Percentiles rank a stretch among this genome's conserved stretches.
Evolutionary conservation across 148 eudicot species (phyloP).

Genomic region (Fagopyrum homotropicum): DNA sequence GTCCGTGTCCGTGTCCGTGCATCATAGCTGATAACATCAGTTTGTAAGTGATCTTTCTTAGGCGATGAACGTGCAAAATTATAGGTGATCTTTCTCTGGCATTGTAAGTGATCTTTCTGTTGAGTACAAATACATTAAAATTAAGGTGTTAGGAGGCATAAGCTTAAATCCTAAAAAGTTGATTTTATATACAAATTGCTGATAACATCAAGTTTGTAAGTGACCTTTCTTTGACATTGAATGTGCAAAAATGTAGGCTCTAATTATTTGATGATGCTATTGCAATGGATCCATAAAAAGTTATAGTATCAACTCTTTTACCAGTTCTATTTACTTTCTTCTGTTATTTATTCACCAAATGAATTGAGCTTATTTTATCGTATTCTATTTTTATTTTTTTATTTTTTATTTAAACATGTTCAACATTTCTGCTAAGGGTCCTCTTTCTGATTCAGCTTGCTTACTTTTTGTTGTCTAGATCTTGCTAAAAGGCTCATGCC

Average conservation of each 20-base stretch:
- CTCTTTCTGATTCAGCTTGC: slow-evolving; percentile 7
- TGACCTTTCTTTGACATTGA: not conserved
- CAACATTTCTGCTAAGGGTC: not conserved
- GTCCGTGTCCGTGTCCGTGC: too few relatives aligned
- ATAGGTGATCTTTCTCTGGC: too few relatives aligned
- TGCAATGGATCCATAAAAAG: not conserved
- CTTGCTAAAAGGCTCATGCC: slow-evolving; percentile 69
- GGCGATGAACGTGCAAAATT: too few relatives aligned
- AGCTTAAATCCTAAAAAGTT: too few relatives aligned
- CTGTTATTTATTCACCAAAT: not conserved
- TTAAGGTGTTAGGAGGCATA: too few relatives aligned
- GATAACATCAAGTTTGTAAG: not conserved
- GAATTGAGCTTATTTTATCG: not conserved
- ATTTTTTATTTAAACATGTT: not conserved
- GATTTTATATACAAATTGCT: too few relatives aligned
- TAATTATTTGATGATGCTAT: not conserved
- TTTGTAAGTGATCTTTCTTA: too few relatives aligned
- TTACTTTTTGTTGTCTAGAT: slow-evolving; percentile 36
- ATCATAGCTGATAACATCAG: too few relatives aligned
- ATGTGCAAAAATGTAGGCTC: not conserved
- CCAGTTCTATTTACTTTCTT: not conserved
- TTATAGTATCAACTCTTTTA: not conserved
- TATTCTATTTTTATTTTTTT: slow-evolving; percentile 8
- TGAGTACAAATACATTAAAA: too few relatives aligned
- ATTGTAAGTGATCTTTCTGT: too few relatives aligned